Evolutionary conservation across 257 asterid genomes (phyloP).

Genomic region (Datura wrightii): DNA sequence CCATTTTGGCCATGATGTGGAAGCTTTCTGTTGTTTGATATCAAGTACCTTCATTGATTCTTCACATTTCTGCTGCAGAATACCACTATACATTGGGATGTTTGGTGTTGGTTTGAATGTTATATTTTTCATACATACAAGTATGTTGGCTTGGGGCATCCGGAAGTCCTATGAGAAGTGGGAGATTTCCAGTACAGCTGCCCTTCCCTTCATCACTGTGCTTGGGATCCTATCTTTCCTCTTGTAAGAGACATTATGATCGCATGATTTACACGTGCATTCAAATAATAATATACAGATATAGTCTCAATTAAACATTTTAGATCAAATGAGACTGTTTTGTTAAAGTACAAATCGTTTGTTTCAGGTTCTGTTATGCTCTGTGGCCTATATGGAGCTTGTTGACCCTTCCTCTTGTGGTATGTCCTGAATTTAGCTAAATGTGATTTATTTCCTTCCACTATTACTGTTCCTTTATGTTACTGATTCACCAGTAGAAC

Average conservation of each 20-base stretch:
- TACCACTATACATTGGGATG: constrained; percentile 63
- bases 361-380: constrained; percentile 59
- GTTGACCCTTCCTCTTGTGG: constrained; percentile 68
- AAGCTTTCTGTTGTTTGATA: constrained; percentile 18
- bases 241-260: constrained; percentile 50
- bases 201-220: constrained; percentile 54
- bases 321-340: constrained; percentile 7
- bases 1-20: constrained; percentile 16
- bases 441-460: neutral
- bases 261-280: neutral
- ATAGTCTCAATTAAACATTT: neutral
- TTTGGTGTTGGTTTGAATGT: constrained; percentile 54
- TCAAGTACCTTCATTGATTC: constrained; percentile 3
- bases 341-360: constrained; percentile 22
- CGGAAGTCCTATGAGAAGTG: constrained; percentile 55
- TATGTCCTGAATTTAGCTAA: constrained; percentile 36
- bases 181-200: constrained; percentile 62
- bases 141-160: constrained; percentile 56
- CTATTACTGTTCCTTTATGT: neutral
- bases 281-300: neutral
- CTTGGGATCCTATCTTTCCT: constrained; percentile 61
- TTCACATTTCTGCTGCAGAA: constrained; percentile 45
- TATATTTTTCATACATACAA: constrained; percentile 53
- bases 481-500: neutral
- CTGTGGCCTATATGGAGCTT: constrained; percentile 74